phyloP scores from a whole-genome alignment of 2,329 filamentous ascomycete species.

The Coleophoma cylindrospora region DNA sequence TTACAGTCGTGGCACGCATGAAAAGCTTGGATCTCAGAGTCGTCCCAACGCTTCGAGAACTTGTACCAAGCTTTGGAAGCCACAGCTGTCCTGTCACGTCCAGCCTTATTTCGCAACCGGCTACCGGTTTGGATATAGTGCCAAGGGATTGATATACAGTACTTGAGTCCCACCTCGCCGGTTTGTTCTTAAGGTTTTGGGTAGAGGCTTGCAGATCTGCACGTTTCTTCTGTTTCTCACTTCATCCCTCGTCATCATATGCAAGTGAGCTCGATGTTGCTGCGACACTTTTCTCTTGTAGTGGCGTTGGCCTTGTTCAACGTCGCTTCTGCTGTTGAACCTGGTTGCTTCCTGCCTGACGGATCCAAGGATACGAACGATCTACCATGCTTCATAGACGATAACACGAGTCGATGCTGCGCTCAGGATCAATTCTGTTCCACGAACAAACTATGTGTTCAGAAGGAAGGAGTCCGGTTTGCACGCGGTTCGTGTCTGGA shows the following conservation, averaged over 20 bases:
- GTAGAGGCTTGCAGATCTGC: too few species aligned
- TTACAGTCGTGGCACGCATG: too few species aligned
- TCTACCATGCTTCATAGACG: conserved; percentile 8
- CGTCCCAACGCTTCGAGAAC: too few species aligned
- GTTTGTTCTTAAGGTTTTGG: too few species aligned
- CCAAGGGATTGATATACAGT: too few species aligned
- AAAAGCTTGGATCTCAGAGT: too few species aligned
- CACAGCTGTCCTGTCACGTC: too few species aligned
- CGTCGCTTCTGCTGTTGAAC: neutral
- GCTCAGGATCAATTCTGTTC: conserved; percentile 10
- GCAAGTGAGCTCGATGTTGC: conserved; percentile 2
- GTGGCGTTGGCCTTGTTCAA: conserved; percentile 3
- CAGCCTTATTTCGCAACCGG: too few species aligned
- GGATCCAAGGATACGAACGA: conserved; percentile 5
- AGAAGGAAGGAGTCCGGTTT: conserved; percentile 5
- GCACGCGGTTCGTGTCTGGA: conserved; percentile 10
- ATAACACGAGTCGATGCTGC: conserved; percentile 10
- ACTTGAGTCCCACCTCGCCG: too few species aligned
- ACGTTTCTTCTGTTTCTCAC: neutral
- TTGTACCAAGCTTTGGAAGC: too few species aligned
- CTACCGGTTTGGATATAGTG: too few species aligned
- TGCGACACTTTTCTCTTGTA: conserved; percentile 2
- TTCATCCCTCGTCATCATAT: too few species aligned
- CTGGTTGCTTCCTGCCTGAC: conserved; percentile 8
- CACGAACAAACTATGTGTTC: conserved; percentile 11